These are phyloP conservation scores for Xylaria sp. DNA, from an alignment of 2,329 filamentous ascomycete genomes.

Conservation along the genomic window DNA sequence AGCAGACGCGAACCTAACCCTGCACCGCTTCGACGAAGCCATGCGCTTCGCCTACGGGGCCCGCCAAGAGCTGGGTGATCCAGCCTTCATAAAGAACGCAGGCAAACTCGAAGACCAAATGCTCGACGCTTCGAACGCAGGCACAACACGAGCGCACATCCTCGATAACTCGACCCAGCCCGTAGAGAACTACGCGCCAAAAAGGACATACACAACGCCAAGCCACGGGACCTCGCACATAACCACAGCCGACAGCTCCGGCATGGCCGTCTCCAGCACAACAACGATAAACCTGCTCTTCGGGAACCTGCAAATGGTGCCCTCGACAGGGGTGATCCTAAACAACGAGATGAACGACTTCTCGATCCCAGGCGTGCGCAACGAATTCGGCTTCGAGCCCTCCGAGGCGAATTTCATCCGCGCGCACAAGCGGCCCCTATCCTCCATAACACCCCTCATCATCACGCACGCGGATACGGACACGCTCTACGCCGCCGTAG, in stretches of 20 bases:
- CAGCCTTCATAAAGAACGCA: conserved; percentile 74
- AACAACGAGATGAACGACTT: conserved; percentile 83
- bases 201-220: conserved; percentile 71
- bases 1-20: conserved; percentile 70
- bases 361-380: conserved; percentile 79
- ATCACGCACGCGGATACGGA: conserved; percentile 50
- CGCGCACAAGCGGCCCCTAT: conserved; percentile 83
- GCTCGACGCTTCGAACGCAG: conserved; percentile 69
- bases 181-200: conserved; percentile 76
- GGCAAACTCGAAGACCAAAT: conserved; percentile 73
- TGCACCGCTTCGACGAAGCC: conserved; percentile 86
- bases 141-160: conserved; percentile 72
- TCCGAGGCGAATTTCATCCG: conserved; percentile 83
- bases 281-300: conserved; percentile 91
- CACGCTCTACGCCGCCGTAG: conserved; percentile 72
- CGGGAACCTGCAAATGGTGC: conserved; percentile 81
- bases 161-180: conserved; percentile 77
- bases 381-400: conserved; percentile 87
- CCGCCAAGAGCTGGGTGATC: conserved; percentile 84
- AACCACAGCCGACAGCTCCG: conserved; percentile 75
- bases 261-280: conserved; percentile 82
- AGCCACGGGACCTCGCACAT: conserved; percentile 81
- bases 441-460: conserved; percentile 83
- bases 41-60: conserved; percentile 89
- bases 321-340: conserved; percentile 83